Evolutionary conservation across 2,329 filamentous ascomycete species (phyloP).

Genomic region (Phialemoniopsis sp.): DNA sequence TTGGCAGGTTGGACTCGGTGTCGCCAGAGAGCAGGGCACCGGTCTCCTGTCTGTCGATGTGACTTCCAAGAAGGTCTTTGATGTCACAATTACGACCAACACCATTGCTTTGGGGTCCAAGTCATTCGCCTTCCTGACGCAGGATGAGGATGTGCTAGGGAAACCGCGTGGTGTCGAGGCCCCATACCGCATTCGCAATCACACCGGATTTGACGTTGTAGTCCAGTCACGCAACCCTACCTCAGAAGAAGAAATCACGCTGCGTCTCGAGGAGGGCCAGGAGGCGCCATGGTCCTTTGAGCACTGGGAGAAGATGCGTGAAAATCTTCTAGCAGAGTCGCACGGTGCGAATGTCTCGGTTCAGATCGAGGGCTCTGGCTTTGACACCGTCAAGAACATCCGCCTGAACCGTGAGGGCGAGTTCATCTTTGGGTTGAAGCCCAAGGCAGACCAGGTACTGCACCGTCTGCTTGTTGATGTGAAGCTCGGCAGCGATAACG

Average conservation of each 20-base stretch:
- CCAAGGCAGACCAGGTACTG: slow-evolving; percentile 77
- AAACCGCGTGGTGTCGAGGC: slow-evolving; percentile 90
- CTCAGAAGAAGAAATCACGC: slow-evolving; percentile 66
- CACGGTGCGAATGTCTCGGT: slow-evolving; percentile 73
- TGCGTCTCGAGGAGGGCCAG: slow-evolving; percentile 80
- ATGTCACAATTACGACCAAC: slow-evolving; percentile 87
- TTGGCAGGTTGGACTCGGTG: slow-evolving; percentile 89
- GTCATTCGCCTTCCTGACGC: slow-evolving; percentile 83
- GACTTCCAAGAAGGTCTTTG: slow-evolving; percentile 84
- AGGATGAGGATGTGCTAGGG: slow-evolving; percentile 85
- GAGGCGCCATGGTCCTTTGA: slow-evolving; percentile 96
- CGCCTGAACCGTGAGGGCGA: slow-evolving; percentile 93
- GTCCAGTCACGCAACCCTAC: slow-evolving; percentile 72
- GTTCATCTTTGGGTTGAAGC: slow-evolving; percentile 81
- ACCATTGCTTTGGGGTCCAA: slow-evolving; percentile 92
- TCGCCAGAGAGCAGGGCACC: slow-evolving; percentile 72
- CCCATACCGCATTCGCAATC: slow-evolving; percentile 89
- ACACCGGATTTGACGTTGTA: slow-evolving; percentile 87
- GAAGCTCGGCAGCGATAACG: slow-evolving; percentile 85
- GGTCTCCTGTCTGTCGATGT: slow-evolving; percentile 80
- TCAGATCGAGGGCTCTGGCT: slow-evolving; percentile 86
- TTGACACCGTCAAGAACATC: slow-evolving; percentile 85
- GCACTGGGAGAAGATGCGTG: slow-evolving; percentile 92
- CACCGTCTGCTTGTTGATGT: slow-evolving; percentile 93
- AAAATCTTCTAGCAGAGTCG: slow-evolving; percentile 82